Percentiles rank a stretch among this genome's conserved stretches.
Evolutionary conservation across 441 rosid species (phyloP).

Genomic region (Adansonia grandidieri): DNA sequence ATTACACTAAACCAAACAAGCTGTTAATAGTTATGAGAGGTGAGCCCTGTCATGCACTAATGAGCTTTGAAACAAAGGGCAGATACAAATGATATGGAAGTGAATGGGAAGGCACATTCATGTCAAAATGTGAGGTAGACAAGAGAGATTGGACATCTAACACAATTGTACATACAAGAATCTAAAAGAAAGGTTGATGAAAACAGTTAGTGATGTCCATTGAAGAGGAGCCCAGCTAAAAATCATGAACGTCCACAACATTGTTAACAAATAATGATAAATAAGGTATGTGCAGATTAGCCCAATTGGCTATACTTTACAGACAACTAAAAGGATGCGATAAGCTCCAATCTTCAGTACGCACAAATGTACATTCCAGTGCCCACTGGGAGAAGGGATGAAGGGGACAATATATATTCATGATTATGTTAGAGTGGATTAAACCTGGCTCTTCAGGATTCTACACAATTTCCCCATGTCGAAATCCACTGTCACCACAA

Average conservation of each 20-base stretch:
- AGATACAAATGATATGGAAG: neutral
- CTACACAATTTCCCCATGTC: constrained; percentile 83
- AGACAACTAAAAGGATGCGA: constrained; percentile 43
- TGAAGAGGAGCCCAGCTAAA: constrained; percentile 36
- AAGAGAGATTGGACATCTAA: constrained; percentile 16
- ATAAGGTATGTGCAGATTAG: constrained; percentile 46
- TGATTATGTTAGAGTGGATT: constrained; percentile 46
- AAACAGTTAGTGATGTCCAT: constrained; percentile 24
- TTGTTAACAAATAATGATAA: constrained; percentile 40
- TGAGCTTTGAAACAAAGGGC: neutral
- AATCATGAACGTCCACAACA: constrained; percentile 36
- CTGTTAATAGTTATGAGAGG: neutral
- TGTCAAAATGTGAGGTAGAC: neutral
- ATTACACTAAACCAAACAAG: too few relatives aligned
- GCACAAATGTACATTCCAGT: constrained; percentile 61
- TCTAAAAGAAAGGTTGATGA: constrained; percentile 25
- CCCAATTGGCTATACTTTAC: constrained; percentile 55
- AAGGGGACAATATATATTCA: constrained; percentile 42
- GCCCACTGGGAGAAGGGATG: constrained; percentile 29
- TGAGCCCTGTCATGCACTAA: neutral
- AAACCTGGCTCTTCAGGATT: constrained; percentile 36
- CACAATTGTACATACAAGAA: constrained; percentile 29
- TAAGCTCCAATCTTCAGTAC: constrained; percentile 47
- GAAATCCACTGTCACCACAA: constrained; percentile 81
- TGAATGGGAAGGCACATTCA: neutral